These are phyloP conservation scores for Rhamnella rubrinervis DNA, from an alignment of 331 rosid species.

Conservation along the genomic window DNA sequence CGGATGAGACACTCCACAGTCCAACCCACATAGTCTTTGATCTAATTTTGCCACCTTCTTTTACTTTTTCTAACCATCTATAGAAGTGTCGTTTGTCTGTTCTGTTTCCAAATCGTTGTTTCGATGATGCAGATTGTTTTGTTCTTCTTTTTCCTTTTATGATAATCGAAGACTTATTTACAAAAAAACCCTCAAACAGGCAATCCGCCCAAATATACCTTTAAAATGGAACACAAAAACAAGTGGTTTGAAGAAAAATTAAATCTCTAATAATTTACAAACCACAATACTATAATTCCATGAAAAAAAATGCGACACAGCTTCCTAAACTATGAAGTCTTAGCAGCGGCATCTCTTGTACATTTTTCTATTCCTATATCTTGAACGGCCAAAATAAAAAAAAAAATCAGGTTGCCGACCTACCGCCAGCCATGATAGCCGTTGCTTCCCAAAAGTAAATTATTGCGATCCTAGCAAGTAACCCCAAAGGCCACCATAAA, in stretches of 20 bases:
- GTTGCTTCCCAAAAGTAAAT: constrained; percentile 24
- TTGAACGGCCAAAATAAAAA: not conserved
- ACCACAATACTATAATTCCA: constrained; percentile 19
- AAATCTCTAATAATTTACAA: constrained; percentile 29
- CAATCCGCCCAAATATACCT: not conserved
- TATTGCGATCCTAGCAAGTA: constrained; percentile 26
- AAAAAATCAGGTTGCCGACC: constrained; percentile 20
- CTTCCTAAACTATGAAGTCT: not conserved
- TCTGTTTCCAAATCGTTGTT: too few species aligned
- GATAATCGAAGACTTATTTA: too few species aligned
- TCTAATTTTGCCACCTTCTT: too few species aligned
- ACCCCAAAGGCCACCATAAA: constrained; percentile 19
- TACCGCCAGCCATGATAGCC: constrained; percentile 6
- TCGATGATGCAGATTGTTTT: too few species aligned
- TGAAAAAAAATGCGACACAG: constrained; percentile 5
- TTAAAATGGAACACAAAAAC: constrained; percentile 2
- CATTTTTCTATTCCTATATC: constrained; percentile 17
- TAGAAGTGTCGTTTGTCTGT: too few species aligned
- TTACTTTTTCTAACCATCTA: too few species aligned
- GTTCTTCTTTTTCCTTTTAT: too few species aligned
- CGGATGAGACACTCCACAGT: too few species aligned
- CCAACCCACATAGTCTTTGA: too few species aligned
- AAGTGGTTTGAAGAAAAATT: not conserved
- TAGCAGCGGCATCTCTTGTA: not conserved
- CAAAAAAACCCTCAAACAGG: not conserved